A percentile compares a stretch with the other conserved stretches of the same genome.
phyloP scores from a whole-genome alignment of 2,329 filamentous ascomycete species.

The Fusarium irregulare region DNA sequence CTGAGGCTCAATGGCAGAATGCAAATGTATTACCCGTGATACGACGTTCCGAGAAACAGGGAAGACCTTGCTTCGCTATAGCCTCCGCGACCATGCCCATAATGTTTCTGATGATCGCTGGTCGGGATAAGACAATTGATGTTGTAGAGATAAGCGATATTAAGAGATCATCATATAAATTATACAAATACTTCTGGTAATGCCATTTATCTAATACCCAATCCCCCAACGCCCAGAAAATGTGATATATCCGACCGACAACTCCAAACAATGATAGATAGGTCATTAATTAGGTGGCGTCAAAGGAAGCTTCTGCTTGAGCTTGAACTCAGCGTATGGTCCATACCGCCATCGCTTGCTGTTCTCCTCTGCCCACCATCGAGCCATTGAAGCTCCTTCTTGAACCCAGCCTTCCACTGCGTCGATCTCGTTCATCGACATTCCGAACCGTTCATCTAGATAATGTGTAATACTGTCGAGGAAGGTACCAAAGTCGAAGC shows the following conservation, averaged over 20 bases:
- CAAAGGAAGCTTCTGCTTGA: not conserved
- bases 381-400: slow-evolving; percentile 47
- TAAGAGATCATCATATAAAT: not conserved
- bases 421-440: not conserved
- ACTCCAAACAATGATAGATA: slow-evolving; percentile 1
- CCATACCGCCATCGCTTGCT: slow-evolving; percentile 50
- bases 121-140: too few species aligned
- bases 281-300: not conserved
- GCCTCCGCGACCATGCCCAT: too few species aligned
- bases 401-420: slow-evolving; percentile 48
- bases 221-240: not conserved
- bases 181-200: not conserved
- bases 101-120: too few species aligned
- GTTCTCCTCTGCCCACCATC: slow-evolving; percentile 53
- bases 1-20: not conserved
- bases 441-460: slow-evolving; percentile 18
- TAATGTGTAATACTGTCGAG: slow-evolving; percentile 39
- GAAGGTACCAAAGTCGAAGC: slow-evolving; percentile 45
- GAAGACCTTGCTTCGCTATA: too few species aligned
- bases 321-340: slow-evolving; percentile 6
- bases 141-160: not conserved
- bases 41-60: not conserved
- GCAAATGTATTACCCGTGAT: not conserved
- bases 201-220: not conserved
- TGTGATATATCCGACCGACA: not conserved